phyloP scores from a whole-genome alignment of 1,284 basidiomycete genomes.

The Mycena citricolor region DNA sequence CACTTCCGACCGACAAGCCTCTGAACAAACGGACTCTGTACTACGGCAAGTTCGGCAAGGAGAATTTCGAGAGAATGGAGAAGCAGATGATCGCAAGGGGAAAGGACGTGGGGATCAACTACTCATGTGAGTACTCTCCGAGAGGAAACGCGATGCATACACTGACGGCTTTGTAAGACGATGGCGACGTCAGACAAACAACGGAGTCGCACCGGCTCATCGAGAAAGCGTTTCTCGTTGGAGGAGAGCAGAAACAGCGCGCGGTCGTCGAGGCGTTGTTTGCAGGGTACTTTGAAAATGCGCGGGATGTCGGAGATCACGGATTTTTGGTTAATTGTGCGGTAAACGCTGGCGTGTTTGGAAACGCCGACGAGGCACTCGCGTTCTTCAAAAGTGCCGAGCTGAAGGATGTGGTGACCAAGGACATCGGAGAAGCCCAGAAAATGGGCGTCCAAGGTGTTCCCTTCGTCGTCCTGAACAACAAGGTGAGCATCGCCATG shows the following conservation, averaged over 20 bases:
- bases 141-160: too few species aligned
- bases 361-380: constrained; percentile 9
- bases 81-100: constrained; percentile 14
- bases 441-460: constrained; percentile 18
- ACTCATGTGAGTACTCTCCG: constrained; percentile 12
- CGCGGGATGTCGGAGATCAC: constrained; percentile 16
- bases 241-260: constrained; percentile 17
- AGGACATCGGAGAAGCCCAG: constrained; percentile 14
- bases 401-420: constrained; percentile 10
- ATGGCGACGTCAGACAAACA: constrained; percentile 19
- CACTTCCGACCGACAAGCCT: constrained; percentile 6
- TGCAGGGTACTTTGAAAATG: constrained; percentile 21
- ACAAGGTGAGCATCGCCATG: constrained; percentile 10
- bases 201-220: constrained; percentile 22
- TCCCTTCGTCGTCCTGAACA: constrained; percentile 16
- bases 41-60: constrained; percentile 13
- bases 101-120: constrained; percentile 16
- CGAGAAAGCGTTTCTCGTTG: constrained; percentile 17
- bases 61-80: constrained; percentile 11
- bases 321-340: constrained; percentile 17
- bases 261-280: constrained; percentile 17
- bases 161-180: constrained; percentile 4
- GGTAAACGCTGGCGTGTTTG: constrained; percentile 12
- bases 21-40: constrained; percentile 15
- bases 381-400: constrained; percentile 11